A percentile compares a stretch with the other conserved stretches of the same genome.
Conservation (phyloP, 2,329 filamentous ascomycete genomes). For the Westerdykella sp. region DNA sequence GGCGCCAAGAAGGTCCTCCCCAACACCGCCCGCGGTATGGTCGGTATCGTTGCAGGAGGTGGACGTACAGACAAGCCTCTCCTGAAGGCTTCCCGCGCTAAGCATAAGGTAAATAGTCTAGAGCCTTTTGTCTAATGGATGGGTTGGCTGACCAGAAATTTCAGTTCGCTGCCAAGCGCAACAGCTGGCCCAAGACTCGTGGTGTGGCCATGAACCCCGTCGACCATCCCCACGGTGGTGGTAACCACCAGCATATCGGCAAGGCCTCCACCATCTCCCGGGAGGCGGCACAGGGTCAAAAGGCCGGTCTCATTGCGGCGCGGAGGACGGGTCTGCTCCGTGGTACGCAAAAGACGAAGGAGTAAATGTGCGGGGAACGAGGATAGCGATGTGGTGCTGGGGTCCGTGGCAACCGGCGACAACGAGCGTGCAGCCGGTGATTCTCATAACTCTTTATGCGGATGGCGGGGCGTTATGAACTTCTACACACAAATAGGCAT, state of each 20-base stretch:
- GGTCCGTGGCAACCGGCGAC: slow-evolving; percentile 23
- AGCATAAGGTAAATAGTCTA: slow-evolving; percentile 64
- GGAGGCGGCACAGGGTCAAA: slow-evolving; percentile 97
- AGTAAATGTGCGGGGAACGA: slow-evolving; percentile 41
- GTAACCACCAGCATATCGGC: slow-evolving; percentile 99
- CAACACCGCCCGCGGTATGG: slow-evolving; percentile 92
- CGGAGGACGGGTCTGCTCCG: slow-evolving; percentile 99
- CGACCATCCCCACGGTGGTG: slow-evolving; percentile 73
- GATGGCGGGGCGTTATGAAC: slow-evolving; percentile 36
- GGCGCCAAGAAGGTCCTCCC: slow-evolving; percentile 99
- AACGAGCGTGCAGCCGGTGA: slow-evolving; percentile 29
- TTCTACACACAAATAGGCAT: slow-evolving; percentile 28
- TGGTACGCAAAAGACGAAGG: slow-evolving; percentile 99
- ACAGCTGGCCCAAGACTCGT: slow-evolving; percentile 99
- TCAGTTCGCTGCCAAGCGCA: slow-evolving; percentile 96
- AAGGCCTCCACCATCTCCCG: slow-evolving; percentile 99
- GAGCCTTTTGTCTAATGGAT: not conserved
- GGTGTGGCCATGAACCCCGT: slow-evolving; percentile 99
- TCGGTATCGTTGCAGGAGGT: slow-evolving; percentile 98
- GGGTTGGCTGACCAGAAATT: not conserved
- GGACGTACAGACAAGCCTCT: slow-evolving; percentile 99
- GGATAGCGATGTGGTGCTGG: slow-evolving; percentile 10
- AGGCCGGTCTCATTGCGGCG: slow-evolving; percentile 99
- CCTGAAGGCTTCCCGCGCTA: slow-evolving; percentile 98
- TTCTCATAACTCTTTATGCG: slow-evolving; percentile 35